These are phyloP conservation scores for Ascochyta pisi DNA, from an alignment of 2,329 filamentous ascomycete species.

Conservation along the genomic window DNA sequence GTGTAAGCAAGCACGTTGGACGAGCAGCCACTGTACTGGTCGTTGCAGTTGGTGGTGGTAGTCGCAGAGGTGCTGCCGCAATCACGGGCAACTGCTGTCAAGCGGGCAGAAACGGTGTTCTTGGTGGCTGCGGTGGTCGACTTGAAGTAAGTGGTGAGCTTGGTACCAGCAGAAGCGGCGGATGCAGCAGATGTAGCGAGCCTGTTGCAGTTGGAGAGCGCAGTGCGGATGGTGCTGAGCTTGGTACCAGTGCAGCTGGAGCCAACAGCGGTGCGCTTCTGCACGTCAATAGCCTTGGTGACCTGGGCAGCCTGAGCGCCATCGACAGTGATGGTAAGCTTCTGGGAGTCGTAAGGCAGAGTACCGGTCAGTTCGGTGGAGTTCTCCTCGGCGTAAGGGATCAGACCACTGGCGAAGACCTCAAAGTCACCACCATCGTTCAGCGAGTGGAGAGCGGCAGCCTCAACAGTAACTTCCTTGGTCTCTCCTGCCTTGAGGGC, in stretches of 20 bases:
- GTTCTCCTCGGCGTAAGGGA: slow-evolving; percentile 51
- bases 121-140: slow-evolving; percentile 57
- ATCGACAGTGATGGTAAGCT: slow-evolving; percentile 64
- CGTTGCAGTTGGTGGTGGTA: slow-evolving; percentile 66
- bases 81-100: slow-evolving; percentile 59
- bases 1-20: slow-evolving; percentile 65
- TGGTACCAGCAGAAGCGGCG: slow-evolving; percentile 55
- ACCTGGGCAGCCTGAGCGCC: slow-evolving; percentile 59
- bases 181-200: slow-evolving; percentile 62
- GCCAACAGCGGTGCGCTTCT: slow-evolving; percentile 61
- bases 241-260: slow-evolving; percentile 62
- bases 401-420: slow-evolving; percentile 60
- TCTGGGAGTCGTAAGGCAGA: slow-evolving; percentile 66
- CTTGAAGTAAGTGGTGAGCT: slow-evolving; percentile 71
- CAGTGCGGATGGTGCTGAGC: slow-evolving; percentile 55
- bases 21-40: slow-evolving; percentile 61
- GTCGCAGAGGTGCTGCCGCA: slow-evolving; percentile 60
- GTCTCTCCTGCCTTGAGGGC: slow-evolving; percentile 56
- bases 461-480: slow-evolving; percentile 62
- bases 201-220: slow-evolving; percentile 61
- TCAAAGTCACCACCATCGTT: slow-evolving; percentile 61
- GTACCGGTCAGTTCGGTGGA: slow-evolving; percentile 63
- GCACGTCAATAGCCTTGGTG: slow-evolving; percentile 51
- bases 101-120: slow-evolving; percentile 40
- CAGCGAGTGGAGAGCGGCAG: slow-evolving; percentile 63